phyloP scores from a whole-genome alignment of 208 protist genomes.

The Trypanosoma cruzi region DNA sequence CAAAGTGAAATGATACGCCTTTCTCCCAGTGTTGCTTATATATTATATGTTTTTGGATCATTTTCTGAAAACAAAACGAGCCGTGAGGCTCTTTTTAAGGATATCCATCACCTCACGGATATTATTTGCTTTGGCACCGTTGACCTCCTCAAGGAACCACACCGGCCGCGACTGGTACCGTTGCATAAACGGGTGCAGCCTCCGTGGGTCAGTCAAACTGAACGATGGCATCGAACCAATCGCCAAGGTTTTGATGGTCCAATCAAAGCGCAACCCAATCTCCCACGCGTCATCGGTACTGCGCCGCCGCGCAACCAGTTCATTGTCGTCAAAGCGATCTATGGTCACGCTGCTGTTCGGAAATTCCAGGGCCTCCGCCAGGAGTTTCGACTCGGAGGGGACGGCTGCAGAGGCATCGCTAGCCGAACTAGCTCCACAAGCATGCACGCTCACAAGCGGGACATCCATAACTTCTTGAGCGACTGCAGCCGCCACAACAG shows the following conservation, averaged over 20 bases:
- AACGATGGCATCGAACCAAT: slow-evolving; percentile 63
- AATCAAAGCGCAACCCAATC: slow-evolving; percentile 76
- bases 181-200: slow-evolving; percentile 58
- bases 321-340: slow-evolving; percentile 62
- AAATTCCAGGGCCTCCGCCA: slow-evolving; percentile 39
- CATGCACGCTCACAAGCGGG: slow-evolving; percentile 29
- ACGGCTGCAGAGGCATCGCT: background rate
- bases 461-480: slow-evolving; percentile 23
- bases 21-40: too few relatives aligned
- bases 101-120: slow-evolving; percentile 68
- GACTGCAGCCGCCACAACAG: background rate
- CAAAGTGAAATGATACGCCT: background rate
- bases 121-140: slow-evolving; percentile 58
- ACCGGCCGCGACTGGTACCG: slow-evolving; percentile 48
- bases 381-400: slow-evolving; percentile 7
- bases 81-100: slow-evolving; percentile 58
- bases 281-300: slow-evolving; percentile 64
- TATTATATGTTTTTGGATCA: too few relatives aligned
- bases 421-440: background rate
- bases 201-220: slow-evolving; percentile 33
- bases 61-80: slow-evolving; percentile 57
- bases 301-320: slow-evolving; percentile 61
- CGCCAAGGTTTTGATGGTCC: slow-evolving; percentile 59
- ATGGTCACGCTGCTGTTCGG: slow-evolving; percentile 52
- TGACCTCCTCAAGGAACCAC: slow-evolving; percentile 77